Percentiles rank a stretch among this genome's conserved stretches.
These are phyloP conservation scores for Globisporangium cylindrosporum DNA, from an alignment of 352 stramenopile species.

Conservation along the genomic window DNA sequence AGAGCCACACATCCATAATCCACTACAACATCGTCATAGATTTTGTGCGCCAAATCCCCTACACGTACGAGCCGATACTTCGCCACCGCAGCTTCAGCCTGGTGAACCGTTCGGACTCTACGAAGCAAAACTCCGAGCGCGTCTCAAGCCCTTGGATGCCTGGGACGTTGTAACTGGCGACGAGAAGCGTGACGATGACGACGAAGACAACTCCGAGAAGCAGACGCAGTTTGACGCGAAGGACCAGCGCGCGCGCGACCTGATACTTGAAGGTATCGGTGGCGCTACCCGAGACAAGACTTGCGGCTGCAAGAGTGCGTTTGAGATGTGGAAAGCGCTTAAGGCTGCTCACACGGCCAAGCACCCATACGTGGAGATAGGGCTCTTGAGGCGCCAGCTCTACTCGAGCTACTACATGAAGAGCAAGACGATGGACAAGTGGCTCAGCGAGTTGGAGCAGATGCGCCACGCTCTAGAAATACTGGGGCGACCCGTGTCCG, in stretches of 20 bases:
- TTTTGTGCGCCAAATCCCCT: neutral
- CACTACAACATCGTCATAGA: neutral
- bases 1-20: neutral
- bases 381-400: neutral
- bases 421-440: neutral
- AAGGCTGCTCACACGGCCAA: neutral
- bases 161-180: neutral
- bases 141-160: neutral
- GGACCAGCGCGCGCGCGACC: neutral
- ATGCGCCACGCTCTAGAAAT: neutral
- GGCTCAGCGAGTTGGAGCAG: neutral
- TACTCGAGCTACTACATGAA: slow-evolving; percentile 5
- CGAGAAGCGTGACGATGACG: neutral
- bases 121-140: neutral
- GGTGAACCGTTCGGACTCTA: neutral
- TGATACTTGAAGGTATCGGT: neutral
- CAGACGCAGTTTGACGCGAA: neutral
- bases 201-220: neutral
- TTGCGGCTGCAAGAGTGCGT: neutral
- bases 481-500: neutral
- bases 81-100: neutral
- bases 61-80: neutral
- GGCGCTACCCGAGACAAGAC: neutral
- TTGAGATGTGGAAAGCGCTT: neutral
- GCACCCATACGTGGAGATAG: neutral